A percentile compares a stretch with the other conserved stretches of the same genome.
phyloP scores from a whole-genome alignment of 2,329 filamentous ascomycete genomes.

The Trichoderma oligosporum region DNA sequence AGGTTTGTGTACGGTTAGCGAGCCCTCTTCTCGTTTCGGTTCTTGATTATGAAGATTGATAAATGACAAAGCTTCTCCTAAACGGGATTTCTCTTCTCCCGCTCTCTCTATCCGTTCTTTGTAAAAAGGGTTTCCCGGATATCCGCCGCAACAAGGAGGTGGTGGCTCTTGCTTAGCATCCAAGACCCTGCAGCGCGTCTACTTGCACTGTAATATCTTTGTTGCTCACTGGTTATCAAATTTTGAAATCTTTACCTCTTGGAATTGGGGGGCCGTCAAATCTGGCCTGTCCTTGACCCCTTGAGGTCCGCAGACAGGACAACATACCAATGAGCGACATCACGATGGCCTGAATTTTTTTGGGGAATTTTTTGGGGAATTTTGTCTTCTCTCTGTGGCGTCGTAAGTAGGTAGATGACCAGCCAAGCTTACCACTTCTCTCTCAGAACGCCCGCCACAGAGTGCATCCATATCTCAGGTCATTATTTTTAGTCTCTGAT shows the following conservation, averaged over 20 bases:
- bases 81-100: conserved; percentile 1
- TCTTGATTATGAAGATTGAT: conserved; percentile 17
- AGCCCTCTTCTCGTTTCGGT: conserved; percentile 15
- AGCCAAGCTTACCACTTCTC: conserved; percentile 6
- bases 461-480: background rate
- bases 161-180: background rate
- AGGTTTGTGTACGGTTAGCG: conserved; percentile 8
- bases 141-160: conserved; percentile 5
- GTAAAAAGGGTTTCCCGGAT: conserved; percentile 5
- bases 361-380: no score
- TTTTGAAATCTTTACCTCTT: background rate
- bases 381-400: background rate
- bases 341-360: background rate
- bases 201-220: no score
- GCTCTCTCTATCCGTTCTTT: background rate
- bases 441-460: background rate
- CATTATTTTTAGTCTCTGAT: conserved; percentile 6
- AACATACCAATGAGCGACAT: conserved; percentile 1
- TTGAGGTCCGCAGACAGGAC: background rate
- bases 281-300: background rate
- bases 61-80: conserved; percentile 20
- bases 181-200: background rate
- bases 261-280: conserved; percentile 1
- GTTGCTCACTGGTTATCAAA: background rate
- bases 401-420: background rate